Percentiles rank a stretch among this genome's conserved stretches.
phyloP scores from a whole-genome alignment of 1,139 yeast genomes.

The Yamadazyma kanchanaburiensis region DNA sequence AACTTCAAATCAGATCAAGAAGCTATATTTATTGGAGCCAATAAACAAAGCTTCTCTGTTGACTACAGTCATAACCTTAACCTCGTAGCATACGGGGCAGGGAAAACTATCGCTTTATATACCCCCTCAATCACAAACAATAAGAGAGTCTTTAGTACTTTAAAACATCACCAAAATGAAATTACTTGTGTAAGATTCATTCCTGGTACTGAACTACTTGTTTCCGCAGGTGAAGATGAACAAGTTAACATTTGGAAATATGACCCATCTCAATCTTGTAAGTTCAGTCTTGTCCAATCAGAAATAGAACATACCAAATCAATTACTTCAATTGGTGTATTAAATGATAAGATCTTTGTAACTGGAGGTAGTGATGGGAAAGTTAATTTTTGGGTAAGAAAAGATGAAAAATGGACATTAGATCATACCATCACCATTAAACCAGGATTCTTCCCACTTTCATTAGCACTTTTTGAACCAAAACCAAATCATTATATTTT shows the following conservation, averaged over 20 bases:
- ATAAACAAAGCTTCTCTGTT: slow-evolving; percentile 65
- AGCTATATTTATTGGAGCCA: slow-evolving; percentile 76
- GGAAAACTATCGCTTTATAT: slow-evolving; percentile 73
- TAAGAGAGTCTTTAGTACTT: slow-evolving; percentile 50
- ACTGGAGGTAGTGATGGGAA: slow-evolving; percentile 70
- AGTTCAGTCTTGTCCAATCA: slow-evolving; percentile 24
- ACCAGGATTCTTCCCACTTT: slow-evolving; percentile 61
- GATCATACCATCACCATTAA: slow-evolving; percentile 28
- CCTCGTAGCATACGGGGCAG: slow-evolving; percentile 75
- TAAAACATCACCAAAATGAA: slow-evolving; percentile 57
- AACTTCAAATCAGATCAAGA: slow-evolving; percentile 31
- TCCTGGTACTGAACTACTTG: slow-evolving; percentile 41
- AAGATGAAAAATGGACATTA: slow-evolving; percentile 6
- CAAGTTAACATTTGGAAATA: slow-evolving; percentile 58
- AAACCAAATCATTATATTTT: slow-evolving; percentile 44
- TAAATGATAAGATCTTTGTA: slow-evolving; percentile 35
- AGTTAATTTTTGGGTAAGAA: slow-evolving; percentile 47
- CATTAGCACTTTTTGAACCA: slow-evolving; percentile 52
- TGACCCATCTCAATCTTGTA: slow-evolving; percentile 14
- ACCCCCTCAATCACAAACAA: slow-evolving; percentile 41
- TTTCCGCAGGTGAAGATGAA: slow-evolving; percentile 68
- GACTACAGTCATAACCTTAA: slow-evolving; percentile 44
- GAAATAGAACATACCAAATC: slow-evolving; percentile 43
- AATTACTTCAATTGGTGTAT: slow-evolving; percentile 45
- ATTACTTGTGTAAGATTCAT: slow-evolving; percentile 60